Conservation (phyloP, 306 rosid species). For the Cyclanthera cordifolia region DNA sequence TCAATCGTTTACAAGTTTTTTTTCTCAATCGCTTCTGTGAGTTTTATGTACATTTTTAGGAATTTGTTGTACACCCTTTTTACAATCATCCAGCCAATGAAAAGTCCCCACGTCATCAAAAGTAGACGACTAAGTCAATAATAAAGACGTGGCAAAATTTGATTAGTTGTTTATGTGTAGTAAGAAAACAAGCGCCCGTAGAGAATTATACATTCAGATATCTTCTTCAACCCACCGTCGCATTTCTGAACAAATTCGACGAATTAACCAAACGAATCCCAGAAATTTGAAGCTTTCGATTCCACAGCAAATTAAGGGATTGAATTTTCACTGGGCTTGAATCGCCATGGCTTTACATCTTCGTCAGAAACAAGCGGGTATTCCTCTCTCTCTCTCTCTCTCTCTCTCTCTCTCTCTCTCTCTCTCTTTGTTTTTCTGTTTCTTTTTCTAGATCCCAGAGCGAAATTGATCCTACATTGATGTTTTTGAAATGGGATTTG, state of each 20-base stretch:
- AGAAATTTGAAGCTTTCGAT: background rate
- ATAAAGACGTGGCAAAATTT: background rate
- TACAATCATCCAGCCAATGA: background rate
- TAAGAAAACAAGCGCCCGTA: background rate
- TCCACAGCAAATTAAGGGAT: background rate
- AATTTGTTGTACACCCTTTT: background rate
- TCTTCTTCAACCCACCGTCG: slow-evolving; percentile 4
- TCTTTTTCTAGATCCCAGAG: slow-evolving; percentile 8
- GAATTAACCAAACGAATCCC: background rate
- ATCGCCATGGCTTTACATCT: slow-evolving; percentile 44
- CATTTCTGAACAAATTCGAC: background rate
- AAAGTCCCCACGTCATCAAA: background rate
- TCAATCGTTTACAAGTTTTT: background rate
- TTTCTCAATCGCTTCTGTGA: background rate
- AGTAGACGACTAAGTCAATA: background rate
- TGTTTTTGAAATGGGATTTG: background rate
- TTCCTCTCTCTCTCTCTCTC: background rate
- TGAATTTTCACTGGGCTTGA: background rate
- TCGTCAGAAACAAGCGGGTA: slow-evolving; percentile 56
- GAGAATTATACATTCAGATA: background rate
- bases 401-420: background rate
- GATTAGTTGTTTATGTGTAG: background rate
- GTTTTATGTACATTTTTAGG: background rate
- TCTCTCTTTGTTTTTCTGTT: background rate
- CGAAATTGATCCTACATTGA: background rate